A percentile compares a stretch with the other conserved stretches of the same genome.
Evolutionary conservation across 2,329 filamentous ascomycete genomes (phyloP).

Genomic region (Anisogramma anomala): DNA sequence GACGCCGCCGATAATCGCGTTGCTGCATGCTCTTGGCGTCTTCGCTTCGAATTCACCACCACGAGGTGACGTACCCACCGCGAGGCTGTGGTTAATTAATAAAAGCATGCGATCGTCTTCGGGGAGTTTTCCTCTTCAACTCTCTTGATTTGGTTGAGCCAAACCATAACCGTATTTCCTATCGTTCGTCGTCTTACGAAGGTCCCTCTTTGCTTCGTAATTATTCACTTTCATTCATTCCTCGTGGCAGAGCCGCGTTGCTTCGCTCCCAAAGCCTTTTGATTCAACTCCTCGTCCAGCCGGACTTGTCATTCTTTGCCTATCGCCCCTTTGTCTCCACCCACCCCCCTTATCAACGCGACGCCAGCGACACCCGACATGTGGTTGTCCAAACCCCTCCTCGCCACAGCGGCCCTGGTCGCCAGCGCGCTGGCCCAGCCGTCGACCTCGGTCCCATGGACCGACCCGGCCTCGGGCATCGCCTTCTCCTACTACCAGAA

Average conservation of each 20-base stretch:
- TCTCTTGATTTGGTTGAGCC: constrained; percentile 12
- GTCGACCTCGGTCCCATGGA: constrained; percentile 6
- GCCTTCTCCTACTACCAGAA: constrained; percentile 13
- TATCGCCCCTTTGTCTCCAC: no score
- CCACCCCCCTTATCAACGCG: not conserved
- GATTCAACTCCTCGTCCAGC: constrained; percentile 1
- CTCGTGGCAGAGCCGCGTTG: constrained; percentile 13
- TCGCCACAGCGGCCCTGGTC: constrained; percentile 12
- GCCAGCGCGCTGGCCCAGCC: constrained; percentile 10
- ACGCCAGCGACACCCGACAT: no score
- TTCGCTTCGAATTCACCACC: no score
- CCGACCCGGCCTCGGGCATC: constrained; percentile 10
- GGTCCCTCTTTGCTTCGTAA: constrained; percentile 13
- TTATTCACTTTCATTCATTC: constrained; percentile 10
- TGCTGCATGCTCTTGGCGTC: no score
- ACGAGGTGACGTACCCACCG: not conserved
- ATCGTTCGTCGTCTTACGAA: constrained; percentile 6
- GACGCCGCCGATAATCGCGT: no score
- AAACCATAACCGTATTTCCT: constrained; percentile 11
- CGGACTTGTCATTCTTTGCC: constrained; percentile 2
- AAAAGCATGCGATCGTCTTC: not conserved
- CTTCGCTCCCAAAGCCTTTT: constrained; percentile 7
- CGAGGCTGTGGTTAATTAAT: not conserved
- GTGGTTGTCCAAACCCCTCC: constrained; percentile 4
- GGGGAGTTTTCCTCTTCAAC: not conserved